Base-by-base conservation (phyloP, 2,329 filamentous ascomycete genomes). In the Bipolaris sorokiniana region DNA sequence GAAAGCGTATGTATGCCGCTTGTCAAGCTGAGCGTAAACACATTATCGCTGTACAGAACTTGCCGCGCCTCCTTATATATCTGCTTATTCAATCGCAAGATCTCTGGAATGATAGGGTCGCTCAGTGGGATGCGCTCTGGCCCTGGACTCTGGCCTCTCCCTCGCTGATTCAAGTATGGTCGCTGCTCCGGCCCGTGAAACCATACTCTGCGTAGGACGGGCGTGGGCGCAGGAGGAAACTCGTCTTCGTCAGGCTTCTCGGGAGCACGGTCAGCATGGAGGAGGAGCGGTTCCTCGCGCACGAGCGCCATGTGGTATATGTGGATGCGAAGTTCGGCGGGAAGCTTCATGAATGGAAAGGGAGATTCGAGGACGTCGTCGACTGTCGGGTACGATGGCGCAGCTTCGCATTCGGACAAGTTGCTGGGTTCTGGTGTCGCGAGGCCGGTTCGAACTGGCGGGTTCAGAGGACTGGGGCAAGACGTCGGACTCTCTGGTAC, bases 321-420 rank as follows among this genome's bases (percentile, higher is more conserved):
- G 55, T 78, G 72, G 18, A 80, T 65, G 16, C 79, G 73, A n/a
- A 81, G 71, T 62, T 81, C 80, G n/a, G 79, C 74, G 2, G 79
- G 78, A n/a, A 81, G 67, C 11, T 74, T 63, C 73, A 79, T 77
- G 59, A 81, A 74, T 1, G 71, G 73, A 58, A 81, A 78, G 20
- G 62, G 40, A 7, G 56, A 26, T 36, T 15, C 10, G 18, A 47
- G 31, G 15, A 11, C 49, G 9, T 22, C 38, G 13, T 49, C 23
- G 23, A 33, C 22, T 9, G 26, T 16, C 4, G 16, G 33, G 10
- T 36, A n/a, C 7, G 38, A n/a, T 10, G 18, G 20, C 36, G 36
- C 37, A n/a, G 34, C 22, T 42, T 65, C 56, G 15, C 61, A 56
- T 49, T 69, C 64, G 15, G 46, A 48, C 59, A 67, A 42, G 11